Conservation (phyloP, 768 basidiomycete genomes). For the Tulasnella sp. region DNA sequence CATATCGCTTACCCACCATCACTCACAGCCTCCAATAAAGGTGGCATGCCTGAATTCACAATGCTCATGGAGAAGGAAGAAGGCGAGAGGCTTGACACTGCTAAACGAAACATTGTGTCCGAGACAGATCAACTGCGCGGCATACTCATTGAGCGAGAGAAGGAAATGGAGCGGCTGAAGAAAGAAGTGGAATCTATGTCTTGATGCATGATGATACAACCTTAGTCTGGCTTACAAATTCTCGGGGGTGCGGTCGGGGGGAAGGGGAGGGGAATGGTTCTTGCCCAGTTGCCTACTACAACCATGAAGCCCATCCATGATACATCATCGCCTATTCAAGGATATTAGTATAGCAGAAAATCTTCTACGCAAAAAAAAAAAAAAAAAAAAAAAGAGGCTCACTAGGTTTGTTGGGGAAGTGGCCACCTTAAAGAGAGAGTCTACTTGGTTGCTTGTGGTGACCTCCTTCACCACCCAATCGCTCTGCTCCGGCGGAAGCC, state of each 20-base stretch:
- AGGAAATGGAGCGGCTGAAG: slow-evolving; percentile 61
- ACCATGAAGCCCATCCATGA: slow-evolving; percentile 76
- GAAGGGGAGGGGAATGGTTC: background rate
- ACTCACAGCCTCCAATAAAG: slow-evolving; percentile 45
- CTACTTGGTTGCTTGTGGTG: slow-evolving; percentile 79
- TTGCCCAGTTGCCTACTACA: slow-evolving; percentile 29
- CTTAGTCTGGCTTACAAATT: no score
- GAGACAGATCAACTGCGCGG: slow-evolving; percentile 67
- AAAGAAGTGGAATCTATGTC: slow-evolving; percentile 29
- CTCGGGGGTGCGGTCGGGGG: no score
- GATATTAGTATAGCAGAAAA: slow-evolving; percentile 19
- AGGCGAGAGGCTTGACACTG: slow-evolving; percentile 64
- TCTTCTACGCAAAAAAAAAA: no score
- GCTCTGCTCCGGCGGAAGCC: slow-evolving; percentile 19
- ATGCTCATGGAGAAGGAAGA: slow-evolving; percentile 81
- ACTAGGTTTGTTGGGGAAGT: slow-evolving; percentile 62
- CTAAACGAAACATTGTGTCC: slow-evolving; percentile 52
- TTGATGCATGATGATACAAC: background rate
- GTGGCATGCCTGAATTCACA: slow-evolving; percentile 71
- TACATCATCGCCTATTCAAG: slow-evolving; percentile 59
- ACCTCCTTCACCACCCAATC: slow-evolving; percentile 40
- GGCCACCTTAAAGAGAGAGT: slow-evolving; percentile 84
- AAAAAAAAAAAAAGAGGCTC: no score
- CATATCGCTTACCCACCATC: slow-evolving; percentile 49
- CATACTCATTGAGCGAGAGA: slow-evolving; percentile 67